phyloP scores from a whole-genome alignment of 345 rosid genomes.

The Salix exigua region DNA sequence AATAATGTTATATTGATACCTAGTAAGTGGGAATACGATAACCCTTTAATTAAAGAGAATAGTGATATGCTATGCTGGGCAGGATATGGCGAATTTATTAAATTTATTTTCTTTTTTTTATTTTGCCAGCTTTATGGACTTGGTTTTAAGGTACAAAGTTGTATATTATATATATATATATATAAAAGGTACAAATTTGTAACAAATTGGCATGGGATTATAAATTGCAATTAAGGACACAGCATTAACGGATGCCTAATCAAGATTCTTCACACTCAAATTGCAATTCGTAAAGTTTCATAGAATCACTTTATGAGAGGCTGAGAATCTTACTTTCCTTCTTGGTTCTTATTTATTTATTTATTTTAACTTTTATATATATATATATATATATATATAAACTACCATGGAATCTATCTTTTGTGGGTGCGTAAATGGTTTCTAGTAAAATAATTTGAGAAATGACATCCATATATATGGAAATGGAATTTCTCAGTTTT shows the following conservation, averaged over 20 bases:
- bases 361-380: background rate
- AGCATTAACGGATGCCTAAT: background rate
- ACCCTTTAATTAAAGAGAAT: too few species aligned
- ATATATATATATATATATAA: too few species aligned
- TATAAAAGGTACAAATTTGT: background rate
- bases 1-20: too few species aligned
- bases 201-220: background rate
- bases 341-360: background rate
- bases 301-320: background rate
- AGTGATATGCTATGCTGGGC: too few species aligned
- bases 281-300: background rate
- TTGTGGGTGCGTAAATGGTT: background rate
- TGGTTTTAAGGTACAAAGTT: background rate
- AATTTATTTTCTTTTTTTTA: too few species aligned
- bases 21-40: too few species aligned
- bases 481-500: background rate
- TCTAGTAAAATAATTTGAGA: too few species aligned
- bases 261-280: background rate
- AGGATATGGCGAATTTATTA: too few species aligned
- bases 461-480: background rate
- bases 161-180: too few species aligned
- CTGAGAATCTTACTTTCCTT: background rate
- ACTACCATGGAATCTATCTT: background rate
- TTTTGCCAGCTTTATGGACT: background rate
- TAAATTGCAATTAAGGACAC: background rate